phyloP scores from a whole-genome alignment of 106 monocot genomes.

The Posidonia australis region DNA sequence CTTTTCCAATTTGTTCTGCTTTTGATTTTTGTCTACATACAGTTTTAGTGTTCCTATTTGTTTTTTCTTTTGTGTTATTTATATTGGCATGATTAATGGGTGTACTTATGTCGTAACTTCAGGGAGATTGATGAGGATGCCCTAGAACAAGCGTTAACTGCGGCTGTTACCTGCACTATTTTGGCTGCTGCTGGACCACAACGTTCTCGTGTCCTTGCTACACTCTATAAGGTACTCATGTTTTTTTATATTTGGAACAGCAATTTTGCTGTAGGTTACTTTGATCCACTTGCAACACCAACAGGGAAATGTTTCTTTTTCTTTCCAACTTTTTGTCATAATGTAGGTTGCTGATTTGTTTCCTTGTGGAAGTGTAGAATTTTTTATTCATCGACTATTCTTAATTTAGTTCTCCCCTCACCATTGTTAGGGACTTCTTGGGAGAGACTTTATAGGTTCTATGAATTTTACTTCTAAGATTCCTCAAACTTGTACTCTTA shows the following conservation, averaged over 20 bases:
- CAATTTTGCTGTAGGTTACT: not conserved
- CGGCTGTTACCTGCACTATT: constrained; percentile 97
- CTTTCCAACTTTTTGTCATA: too few relatives aligned
- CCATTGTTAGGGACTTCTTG: too few relatives aligned
- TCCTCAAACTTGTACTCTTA: too few relatives aligned
- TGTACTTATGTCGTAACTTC: not conserved
- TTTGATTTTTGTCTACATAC: not conserved
- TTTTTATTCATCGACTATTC: too few relatives aligned
- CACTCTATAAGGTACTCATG: constrained; percentile 69
- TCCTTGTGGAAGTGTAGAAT: too few relatives aligned
- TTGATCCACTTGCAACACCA: not conserved
- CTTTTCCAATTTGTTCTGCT: not conserved
- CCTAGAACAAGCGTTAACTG: constrained; percentile 83
- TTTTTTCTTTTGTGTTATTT: not conserved
- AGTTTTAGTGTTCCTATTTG: not conserved
- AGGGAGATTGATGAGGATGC: constrained; percentile 96
- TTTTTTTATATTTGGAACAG: not conserved
- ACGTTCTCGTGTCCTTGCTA: constrained; percentile 89
- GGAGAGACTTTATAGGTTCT: too few relatives aligned
- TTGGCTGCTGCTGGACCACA: constrained; percentile 98
- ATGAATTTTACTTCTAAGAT: too few relatives aligned
- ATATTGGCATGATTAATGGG: not conserved
- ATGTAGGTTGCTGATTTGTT: too few relatives aligned
- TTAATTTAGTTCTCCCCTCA: too few relatives aligned
- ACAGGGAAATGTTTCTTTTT: too few relatives aligned